phyloP scores from a whole-genome alignment of 176 grass and related monocot genomes.

The Ampelocalamus luodianensis region DNA sequence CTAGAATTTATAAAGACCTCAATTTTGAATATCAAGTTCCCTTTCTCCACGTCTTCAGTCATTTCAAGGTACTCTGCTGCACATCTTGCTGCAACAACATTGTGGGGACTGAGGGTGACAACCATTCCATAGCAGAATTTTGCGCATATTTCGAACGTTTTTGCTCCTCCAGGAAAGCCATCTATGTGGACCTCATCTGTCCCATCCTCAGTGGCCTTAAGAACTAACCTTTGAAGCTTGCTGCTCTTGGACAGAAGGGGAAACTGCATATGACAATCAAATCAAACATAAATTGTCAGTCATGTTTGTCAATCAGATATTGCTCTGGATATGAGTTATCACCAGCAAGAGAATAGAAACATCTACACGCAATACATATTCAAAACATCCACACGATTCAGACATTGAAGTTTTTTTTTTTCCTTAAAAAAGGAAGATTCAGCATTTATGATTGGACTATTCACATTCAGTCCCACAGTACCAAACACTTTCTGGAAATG shows the following conservation, averaged over 20 bases:
- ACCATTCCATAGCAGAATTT: slow-evolving; percentile 99
- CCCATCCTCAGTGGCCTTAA: slow-evolving; percentile 60
- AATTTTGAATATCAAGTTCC: slow-evolving; percentile 96
- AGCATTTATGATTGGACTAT: slow-evolving; percentile 9
- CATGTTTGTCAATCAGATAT: slow-evolving; percentile 10
- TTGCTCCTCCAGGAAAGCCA: slow-evolving; percentile 78
- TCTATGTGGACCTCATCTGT: slow-evolving; percentile 71
- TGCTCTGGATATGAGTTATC: slow-evolving; percentile 13
- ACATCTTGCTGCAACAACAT: slow-evolving; percentile 83
- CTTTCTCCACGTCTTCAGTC: slow-evolving; percentile 91
- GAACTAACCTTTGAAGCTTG: slow-evolving; percentile 72
- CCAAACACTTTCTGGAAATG: neutral
- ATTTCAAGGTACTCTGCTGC: slow-evolving; percentile 90
- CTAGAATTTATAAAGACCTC: slow-evolving; percentile 95
- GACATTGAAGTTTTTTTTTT: neutral
- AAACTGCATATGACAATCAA: slow-evolving; percentile 65
- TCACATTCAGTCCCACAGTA: neutral
- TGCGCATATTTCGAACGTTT: slow-evolving; percentile 83
- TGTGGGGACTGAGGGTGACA: slow-evolving; percentile 91
- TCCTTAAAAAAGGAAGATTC: neutral
- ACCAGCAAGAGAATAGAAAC: slow-evolving; percentile 6
- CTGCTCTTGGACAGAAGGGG: slow-evolving; percentile 93
- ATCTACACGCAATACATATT: neutral
- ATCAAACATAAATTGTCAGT: slow-evolving; percentile 11
- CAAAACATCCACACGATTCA: neutral